Base-by-base conservation (phyloP, 2,329 filamentous ascomycete genomes). In the Sclerotinia spermophila region DNA sequence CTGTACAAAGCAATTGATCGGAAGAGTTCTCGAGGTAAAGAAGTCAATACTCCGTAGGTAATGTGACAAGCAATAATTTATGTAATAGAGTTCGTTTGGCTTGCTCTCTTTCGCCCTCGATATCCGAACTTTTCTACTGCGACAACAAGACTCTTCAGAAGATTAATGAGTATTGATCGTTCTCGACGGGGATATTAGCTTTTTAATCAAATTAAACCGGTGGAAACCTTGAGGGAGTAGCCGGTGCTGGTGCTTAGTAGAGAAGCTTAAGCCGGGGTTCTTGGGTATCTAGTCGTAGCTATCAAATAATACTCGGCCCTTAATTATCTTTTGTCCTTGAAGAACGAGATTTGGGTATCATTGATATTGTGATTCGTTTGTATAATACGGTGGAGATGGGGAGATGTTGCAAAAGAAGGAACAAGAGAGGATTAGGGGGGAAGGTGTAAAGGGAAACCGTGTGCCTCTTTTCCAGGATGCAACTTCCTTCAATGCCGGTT, bases 231-330 rank as follows among this genome's bases (percentile, higher is more conserved):
- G 6, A 27, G 62, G 62, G 45, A 65, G 45, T 51, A 65, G 62
- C 62, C 33, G 62, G 33, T 40, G 62, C 44, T 65, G 62, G 21
- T 65, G 62, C 62, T 65, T 51, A 65, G 33, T 65, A 53, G 45
- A 65, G 62, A 40, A 40, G n/a, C 15, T 51, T 40, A 65, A 51
- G 44, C 24, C 61, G 51, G 44, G 61, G 44, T 62, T 60, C 38
- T 21, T 10, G 10, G n/a, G n/a, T n/a, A n/a, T n/a, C n/a, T n/a
- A n/a, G n/a, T n/a, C 33, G 24, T 38, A 30, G n/a, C 27, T 61
- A 61, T 61, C n/a, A 44, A n/a, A 61, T 61, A 30, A 38, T 42
- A 61, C 58, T 61, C 58, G 58, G 58, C n/a, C 38, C 30, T 44
- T 19, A 21, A 44, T 44, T 19, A 21, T n/a, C 58, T 60, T 33